Base-by-base conservation (phyloP, 192 early-diverging fungal genomes). In the Coemansia sp. region DNA sequence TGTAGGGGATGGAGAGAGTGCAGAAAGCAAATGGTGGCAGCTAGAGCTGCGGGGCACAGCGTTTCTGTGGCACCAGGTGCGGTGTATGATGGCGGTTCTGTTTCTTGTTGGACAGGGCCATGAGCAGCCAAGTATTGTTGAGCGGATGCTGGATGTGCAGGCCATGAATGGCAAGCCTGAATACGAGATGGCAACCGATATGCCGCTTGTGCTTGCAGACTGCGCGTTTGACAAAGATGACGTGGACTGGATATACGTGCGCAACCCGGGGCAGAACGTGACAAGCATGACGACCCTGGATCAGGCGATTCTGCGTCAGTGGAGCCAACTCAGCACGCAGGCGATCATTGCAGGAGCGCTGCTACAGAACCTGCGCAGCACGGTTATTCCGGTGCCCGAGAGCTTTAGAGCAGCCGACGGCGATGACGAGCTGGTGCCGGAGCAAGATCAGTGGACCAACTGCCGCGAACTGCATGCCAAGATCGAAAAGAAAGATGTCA, bases 51-150 rank as follows among this genome's bases (percentile, higher is more conserved):
- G 80, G 19, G 95, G 94, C 27, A 89, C 90, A 6, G 92, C 94
- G 22, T 98, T 97, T 61, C 76, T 97, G 55, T 98, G 94, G 95
- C 96, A 98, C 76, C 96, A 97, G 75, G 94, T 98, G 50, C 88
- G 96, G 20, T 95, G 90, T 75, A 96, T 98, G 91, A 93, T 95
- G 88, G 83, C 91, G 1, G 81, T 97, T 20, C 67, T 98, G 41
- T 89, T 96, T 57, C 71, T 92, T 41, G 86, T 97, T 11, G 96
- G 95, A 1, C 87, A 90, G 62, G 84, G 87, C 4, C 64, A 88
- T 17, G 96, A 98, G 63, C 42, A 74, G 20, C 90, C 92, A 10
- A 83, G 72, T 11, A 74, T 97, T 23, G 75, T 96, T 28, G 67
- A 81, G 30, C 63, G 79, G 9, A 38, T 98, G 58, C 67, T 94